Evolutionary conservation across 495 filamentous ascomycete genomes (phyloP).

Genomic region (Tricharina praecox): DNA sequence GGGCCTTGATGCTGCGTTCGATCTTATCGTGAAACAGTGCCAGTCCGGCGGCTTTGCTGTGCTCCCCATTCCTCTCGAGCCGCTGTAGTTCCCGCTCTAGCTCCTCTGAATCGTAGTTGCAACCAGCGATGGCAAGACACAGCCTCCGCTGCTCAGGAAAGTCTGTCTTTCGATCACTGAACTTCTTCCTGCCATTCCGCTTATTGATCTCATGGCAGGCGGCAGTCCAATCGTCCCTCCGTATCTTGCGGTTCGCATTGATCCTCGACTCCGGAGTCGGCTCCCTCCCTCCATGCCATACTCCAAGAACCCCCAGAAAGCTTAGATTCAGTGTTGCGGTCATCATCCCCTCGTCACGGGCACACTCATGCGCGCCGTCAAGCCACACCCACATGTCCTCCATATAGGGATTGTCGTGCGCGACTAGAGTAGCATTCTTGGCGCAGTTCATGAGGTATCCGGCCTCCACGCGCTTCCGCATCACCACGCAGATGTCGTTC

Average conservation of each 20-base stretch:
- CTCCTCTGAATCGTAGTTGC: constrained; percentile 41
- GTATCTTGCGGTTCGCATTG: constrained; percentile 5
- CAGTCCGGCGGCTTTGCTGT: constrained; percentile 66
- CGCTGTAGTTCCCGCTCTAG: constrained; percentile 32
- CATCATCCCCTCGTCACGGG: constrained; percentile 54
- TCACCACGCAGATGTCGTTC: constrained; percentile 21
- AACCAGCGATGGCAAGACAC: constrained; percentile 62
- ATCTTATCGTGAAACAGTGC: constrained; percentile 50
- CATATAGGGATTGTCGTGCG: constrained; percentile 5
- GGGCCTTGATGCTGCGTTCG: constrained; percentile 29
- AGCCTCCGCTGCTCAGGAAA: constrained; percentile 59
- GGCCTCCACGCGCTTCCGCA: constrained; percentile 1
- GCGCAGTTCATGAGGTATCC: constrained; percentile 8
- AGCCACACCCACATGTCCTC: constrained; percentile 15
- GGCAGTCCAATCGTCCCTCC: constrained; percentile 30
- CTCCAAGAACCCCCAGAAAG: constrained; percentile 62
- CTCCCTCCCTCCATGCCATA: constrained; percentile 57
- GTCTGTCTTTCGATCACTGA: constrained; percentile 35
- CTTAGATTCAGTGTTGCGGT: constrained; percentile 59
- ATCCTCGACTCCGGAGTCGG: constrained; percentile 9
- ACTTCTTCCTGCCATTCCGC: constrained; percentile 10
- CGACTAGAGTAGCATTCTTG: constrained; percentile 2
- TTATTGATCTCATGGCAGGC: constrained; percentile 36
- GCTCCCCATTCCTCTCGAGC: constrained; percentile 41
- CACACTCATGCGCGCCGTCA: constrained; percentile 46